These are phyloP conservation scores for Talaromyces marneffei DNA, from an alignment of 2,329 filamentous ascomycete species.

Conservation along the genomic window DNA sequence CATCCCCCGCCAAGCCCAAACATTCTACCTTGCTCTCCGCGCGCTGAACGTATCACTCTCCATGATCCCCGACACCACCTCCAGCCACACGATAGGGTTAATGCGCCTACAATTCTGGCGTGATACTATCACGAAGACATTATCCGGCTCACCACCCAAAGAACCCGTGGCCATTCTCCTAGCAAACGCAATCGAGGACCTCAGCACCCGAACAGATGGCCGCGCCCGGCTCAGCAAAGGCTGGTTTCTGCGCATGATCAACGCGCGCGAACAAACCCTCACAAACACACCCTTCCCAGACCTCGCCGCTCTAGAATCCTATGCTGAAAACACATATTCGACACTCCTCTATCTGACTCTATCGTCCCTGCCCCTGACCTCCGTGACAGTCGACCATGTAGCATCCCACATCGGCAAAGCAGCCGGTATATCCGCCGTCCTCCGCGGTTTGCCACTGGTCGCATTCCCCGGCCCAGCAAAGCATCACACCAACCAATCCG, in stretches of 20 bases:
- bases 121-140: constrained; percentile 71
- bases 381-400: constrained; percentile 82
- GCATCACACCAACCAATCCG: constrained; percentile 48
- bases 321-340: constrained; percentile 92
- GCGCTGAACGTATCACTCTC: constrained; percentile 91
- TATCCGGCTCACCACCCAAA: constrained; percentile 72
- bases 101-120: constrained; percentile 96
- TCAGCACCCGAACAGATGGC: constrained; percentile 44
- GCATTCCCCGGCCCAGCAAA: constrained; percentile 65
- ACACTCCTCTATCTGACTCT: constrained; percentile 85
- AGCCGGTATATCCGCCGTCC: constrained; percentile 74
- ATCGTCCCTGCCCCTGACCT: constrained; percentile 70
- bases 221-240: constrained; percentile 56
- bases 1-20: constrained; percentile 65
- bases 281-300: constrained; percentile 74
- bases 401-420: constrained; percentile 95
- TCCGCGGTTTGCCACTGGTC: constrained; percentile 84
- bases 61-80: constrained; percentile 81
- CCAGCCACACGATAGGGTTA: constrained; percentile 75
- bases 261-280: constrained; percentile 74
- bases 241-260: constrained; percentile 72
- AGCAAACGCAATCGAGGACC: constrained; percentile 61
- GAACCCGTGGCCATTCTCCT: constrained; percentile 87
- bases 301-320: constrained; percentile 70
- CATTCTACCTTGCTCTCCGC: constrained; percentile 84